A percentile compares a stretch with the other conserved stretches of the same genome.
These are phyloP conservation scores for Amanita exitialis DNA, from an alignment of 768 basidiomycete species.

Conservation along the genomic window DNA sequence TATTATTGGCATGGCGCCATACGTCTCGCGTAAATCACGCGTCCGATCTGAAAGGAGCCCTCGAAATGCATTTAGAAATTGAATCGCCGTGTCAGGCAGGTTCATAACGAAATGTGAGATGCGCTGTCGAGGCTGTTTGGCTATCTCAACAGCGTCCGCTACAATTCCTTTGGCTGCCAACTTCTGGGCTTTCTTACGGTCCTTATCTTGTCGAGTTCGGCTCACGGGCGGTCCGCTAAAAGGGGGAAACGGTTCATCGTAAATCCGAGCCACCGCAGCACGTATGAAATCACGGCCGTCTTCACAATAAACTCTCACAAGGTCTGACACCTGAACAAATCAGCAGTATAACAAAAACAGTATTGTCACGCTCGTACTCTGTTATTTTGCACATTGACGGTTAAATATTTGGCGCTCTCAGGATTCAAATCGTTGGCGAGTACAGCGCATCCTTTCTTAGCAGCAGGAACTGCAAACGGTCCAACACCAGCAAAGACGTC, in stretches of 20 bases:
- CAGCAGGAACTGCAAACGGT: constrained; percentile 91
- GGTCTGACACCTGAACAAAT: constrained; percentile 3
- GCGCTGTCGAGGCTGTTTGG: constrained; percentile 31
- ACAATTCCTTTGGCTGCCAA: constrained; percentile 11
- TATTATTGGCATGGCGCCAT: constrained; percentile 73
- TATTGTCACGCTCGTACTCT: constrained; percentile 36
- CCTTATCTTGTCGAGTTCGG: constrained; percentile 30
- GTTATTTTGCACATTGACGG: constrained; percentile 66
- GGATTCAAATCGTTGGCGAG: constrained; percentile 95
- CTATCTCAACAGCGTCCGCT: constrained; percentile 6
- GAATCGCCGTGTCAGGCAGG: constrained; percentile 84
- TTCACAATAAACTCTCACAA: constrained; percentile 61
- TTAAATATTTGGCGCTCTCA: constrained; percentile 68
- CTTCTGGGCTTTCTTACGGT: constrained; percentile 25
- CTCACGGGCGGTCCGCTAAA: constrained; percentile 40
- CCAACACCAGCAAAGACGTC: constrained; percentile 98
- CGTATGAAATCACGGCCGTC: constrained; percentile 88
- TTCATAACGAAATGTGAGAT: constrained; percentile 97
- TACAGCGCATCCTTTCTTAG: constrained; percentile 82
- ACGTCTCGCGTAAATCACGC: constrained; percentile 33
- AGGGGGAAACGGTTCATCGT: constrained; percentile 58
- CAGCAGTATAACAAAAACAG: not conserved
- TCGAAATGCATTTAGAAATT: constrained; percentile 82
- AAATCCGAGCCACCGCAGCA: constrained; percentile 37
- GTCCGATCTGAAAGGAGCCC: constrained; percentile 45